Base-by-base conservation (phyloP, 768 basidiomycete species). In the Dioszegia aurantiaca region DNA sequence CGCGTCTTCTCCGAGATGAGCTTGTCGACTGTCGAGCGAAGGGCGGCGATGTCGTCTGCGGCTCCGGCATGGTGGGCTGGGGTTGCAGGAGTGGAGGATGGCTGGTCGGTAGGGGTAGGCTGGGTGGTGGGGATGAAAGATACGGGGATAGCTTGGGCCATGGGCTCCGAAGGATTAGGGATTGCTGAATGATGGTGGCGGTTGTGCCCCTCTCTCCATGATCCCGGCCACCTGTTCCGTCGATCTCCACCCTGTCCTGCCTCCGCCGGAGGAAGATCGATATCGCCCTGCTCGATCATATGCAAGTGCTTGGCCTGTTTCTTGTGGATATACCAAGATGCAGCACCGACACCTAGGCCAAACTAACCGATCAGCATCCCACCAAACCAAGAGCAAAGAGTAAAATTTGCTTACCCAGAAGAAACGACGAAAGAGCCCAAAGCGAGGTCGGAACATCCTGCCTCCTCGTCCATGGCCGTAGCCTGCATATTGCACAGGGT, bases 331-430 rank as follows among this genome's bases (percentile, higher is more conserved):
- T 60, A 68, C 48, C 45, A 59, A 24, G 43, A 42, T 11, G 62
- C 60, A 16, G 57, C 66, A 16, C 57, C 53, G 19, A 56, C 43
- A 62, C 66, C 66, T 17, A 68, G 36, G 17, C 58, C 57, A 40
- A 68, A 60, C 66, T 68, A 52, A 3, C 5, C 3, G 24, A 33
- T 49, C 46, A 24, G 23, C 37, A 41, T 41, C n/a, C 36, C 3
- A 33, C 33, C 33, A 33, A 14, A 14, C 8, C 33, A 33, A 33
- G 33, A 33, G 33, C 6, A 14, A 33, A 33, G 14, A 14, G 33
- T 6, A n/a, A n/a, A n/a, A n/a, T n/a, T n/a, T n/a, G n/a, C 64
- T 55, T 44, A 66, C 64, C 58, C 61, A 66, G 33, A 66, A 21
- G 23, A 63, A 49, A 19, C 64, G 36, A 19, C 61, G 42, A 40